A percentile compares a stretch with the other conserved stretches of the same genome.
Evolutionary conservation across 164 flowering plant genomes (phyloP).

Genomic region (Cinnamomum chago): DNA sequence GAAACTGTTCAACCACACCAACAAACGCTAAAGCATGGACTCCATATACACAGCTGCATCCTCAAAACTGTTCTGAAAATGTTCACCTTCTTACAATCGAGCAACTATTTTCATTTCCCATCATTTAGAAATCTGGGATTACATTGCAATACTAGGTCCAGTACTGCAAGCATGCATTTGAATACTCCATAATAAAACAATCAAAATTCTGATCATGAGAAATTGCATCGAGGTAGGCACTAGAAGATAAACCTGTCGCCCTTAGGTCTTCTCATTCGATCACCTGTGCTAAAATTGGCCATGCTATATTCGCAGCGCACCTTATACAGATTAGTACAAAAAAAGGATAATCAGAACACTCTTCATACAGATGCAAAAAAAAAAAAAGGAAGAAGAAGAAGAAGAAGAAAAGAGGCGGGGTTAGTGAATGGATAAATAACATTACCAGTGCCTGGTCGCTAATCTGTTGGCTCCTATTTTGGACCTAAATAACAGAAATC

Average conservation of each 20-base stretch:
- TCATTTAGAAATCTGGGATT: neutral
- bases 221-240: neutral
- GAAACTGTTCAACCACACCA: too few species aligned
- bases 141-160: neutral
- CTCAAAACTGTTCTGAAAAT: too few species aligned
- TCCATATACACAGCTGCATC: too few species aligned
- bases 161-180: neutral
- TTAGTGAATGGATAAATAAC: neutral
- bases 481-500: conserved; percentile 43
- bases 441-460: conserved; percentile 83
- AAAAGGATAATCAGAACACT: neutral
- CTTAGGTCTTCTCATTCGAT: conserved; percentile 84
- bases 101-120: neutral
- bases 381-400: too few species aligned
- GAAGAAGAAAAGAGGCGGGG: neutral
- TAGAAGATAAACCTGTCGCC: conserved; percentile 68
- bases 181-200: neutral
- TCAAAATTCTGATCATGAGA: neutral
- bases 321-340: conserved; percentile 28
- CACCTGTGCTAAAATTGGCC: conserved; percentile 99
- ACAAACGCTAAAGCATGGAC: too few species aligned
- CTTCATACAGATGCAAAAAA: neutral
- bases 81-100: too few species aligned
- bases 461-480: conserved; percentile 76
- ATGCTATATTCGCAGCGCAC: conserved; percentile 95